Evolutionary conservation across 192 early-diverging fungal species (phyloP).

Genomic region (Coemansia sp.): DNA sequence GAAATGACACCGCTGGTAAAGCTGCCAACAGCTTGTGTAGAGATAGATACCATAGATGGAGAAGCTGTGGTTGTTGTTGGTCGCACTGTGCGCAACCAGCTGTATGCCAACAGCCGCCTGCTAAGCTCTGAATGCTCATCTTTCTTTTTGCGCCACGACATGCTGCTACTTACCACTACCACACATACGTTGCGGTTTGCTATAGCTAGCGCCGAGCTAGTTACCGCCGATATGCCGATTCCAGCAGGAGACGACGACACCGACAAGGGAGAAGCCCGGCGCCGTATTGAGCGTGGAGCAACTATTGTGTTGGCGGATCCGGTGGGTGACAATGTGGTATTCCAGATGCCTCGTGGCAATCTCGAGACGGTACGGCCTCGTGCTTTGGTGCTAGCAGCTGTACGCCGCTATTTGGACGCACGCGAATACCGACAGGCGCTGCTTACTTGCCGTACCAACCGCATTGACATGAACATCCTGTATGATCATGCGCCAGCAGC

Average conservation of each 20-base stretch:
- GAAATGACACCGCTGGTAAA: conserved; percentile 3
- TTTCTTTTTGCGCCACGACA: conserved; percentile 77
- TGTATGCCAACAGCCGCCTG: conserved; percentile 72
- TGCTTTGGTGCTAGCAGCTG: conserved; percentile 75
- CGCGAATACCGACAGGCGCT: conserved; percentile 79
- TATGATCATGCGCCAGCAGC: conserved; percentile 71
- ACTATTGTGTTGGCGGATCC: conserved; percentile 79
- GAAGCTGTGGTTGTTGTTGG: conserved; percentile 58
- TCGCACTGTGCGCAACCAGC: conserved; percentile 72
- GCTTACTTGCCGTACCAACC: conserved; percentile 76
- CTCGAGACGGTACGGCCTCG: conserved; percentile 91
- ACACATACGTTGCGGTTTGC: conserved; percentile 78
- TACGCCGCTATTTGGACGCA: conserved; percentile 60
- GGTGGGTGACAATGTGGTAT: conserved; percentile 56
- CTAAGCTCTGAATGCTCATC: conserved; percentile 81
- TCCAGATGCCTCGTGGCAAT: conserved; percentile 95
- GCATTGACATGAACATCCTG: conserved; percentile 92
- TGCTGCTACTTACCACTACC: conserved; percentile 82
- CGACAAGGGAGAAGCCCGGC: conserved; percentile 33
- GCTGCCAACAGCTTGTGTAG: conserved; percentile 20
- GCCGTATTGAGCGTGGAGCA: conserved; percentile 90
- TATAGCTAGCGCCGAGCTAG: conserved; percentile 40
- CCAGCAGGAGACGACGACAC: conserved; percentile 11
- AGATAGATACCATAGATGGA: conserved; percentile 25
- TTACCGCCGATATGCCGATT: conserved; percentile 1